Percentiles rank a stretch among this genome's conserved stretches.
These are phyloP conservation scores for Yamadazyma diddensiae DNA, from an alignment of 1,139 yeast species.

Conservation along the genomic window DNA sequence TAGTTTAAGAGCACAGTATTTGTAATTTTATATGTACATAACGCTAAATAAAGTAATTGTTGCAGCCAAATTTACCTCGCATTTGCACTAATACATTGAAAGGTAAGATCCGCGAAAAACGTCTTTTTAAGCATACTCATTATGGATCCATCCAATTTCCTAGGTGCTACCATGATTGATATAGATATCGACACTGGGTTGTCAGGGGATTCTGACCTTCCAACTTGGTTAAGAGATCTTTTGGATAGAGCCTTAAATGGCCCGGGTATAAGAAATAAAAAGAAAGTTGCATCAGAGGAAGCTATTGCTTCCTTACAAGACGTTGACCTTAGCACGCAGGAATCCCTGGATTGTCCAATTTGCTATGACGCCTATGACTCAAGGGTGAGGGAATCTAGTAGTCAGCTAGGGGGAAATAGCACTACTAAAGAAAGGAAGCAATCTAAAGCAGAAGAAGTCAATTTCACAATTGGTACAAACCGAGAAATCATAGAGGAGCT, in stretches of 20 bases:
- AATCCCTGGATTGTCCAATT: conserved; percentile 38
- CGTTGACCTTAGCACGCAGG: conserved; percentile 20
- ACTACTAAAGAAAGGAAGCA: neutral
- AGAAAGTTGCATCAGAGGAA: conserved; percentile 38
- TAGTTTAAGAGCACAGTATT: conserved; percentile 55
- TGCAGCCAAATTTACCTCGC: too few species aligned
- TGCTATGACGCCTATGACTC: conserved; percentile 38
- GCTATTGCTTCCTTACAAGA: conserved; percentile 35
- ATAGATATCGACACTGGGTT: conserved; percentile 25
- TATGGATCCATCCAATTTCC: conserved; percentile 12
- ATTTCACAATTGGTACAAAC: conserved; percentile 1
- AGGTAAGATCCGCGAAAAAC: too few species aligned
- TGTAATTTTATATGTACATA: conserved; percentile 18
- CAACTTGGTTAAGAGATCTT: conserved; percentile 40
- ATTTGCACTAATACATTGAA: neutral
- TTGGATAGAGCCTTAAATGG: conserved; percentile 35
- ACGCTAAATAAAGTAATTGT: too few species aligned
- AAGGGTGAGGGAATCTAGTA: neutral
- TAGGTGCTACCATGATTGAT: conserved; percentile 22
- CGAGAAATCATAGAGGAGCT: conserved; percentile 7
- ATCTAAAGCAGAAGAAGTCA: neutral
- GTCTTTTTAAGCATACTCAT: too few species aligned
- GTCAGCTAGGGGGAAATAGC: neutral
- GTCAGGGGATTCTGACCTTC: conserved; percentile 21
- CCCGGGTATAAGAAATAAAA: conserved; percentile 23